phyloP scores from a whole-genome alignment of 495 filamentous ascomycete genomes.

The Hypomontagnella submonticulosa region DNA sequence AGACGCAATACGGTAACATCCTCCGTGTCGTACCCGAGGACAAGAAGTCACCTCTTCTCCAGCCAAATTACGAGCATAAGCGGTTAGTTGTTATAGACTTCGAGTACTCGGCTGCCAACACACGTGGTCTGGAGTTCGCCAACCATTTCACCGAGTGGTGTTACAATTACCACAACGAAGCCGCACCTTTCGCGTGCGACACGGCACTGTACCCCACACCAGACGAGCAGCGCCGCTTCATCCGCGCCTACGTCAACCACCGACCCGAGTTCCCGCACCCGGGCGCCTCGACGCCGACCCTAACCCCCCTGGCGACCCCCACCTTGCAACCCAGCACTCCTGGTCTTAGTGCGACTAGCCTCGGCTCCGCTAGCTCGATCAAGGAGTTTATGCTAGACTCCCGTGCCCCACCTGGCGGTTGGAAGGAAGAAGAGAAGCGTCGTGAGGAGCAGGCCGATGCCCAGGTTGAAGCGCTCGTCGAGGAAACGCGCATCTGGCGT shows the following conservation, averaged over 20 bases:
- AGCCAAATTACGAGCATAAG: slow-evolving; percentile 91
- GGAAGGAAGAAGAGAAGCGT: slow-evolving; percentile 68
- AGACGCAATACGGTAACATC: slow-evolving; percentile 99
- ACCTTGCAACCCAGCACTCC: slow-evolving; percentile 43
- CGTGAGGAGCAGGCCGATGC: slow-evolving; percentile 69
- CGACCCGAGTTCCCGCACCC: slow-evolving; percentile 65
- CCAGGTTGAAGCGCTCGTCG: slow-evolving; percentile 73
- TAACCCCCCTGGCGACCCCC: slow-evolving; percentile 55
- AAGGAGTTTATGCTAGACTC: slow-evolving; percentile 77
- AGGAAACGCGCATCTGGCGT: slow-evolving; percentile 86
- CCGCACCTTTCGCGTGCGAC: slow-evolving; percentile 71
- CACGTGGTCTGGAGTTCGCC: slow-evolving; percentile 89
- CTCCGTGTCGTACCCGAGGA: slow-evolving; percentile 85
- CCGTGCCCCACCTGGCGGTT: slow-evolving; percentile 66
- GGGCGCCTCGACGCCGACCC: slow-evolving; percentile 63
- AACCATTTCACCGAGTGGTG: slow-evolving; percentile 99
- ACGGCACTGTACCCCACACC: slow-evolving; percentile 76
- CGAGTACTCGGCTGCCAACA: slow-evolving; percentile 94
- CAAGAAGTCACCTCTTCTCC: slow-evolving; percentile 83
- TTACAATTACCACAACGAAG: slow-evolving; percentile 89
- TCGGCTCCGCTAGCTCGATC: slow-evolving; percentile 55
- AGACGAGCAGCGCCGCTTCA: slow-evolving; percentile 84
- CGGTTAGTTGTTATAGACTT: slow-evolving; percentile 98
- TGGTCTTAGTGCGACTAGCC: slow-evolving; percentile 40
- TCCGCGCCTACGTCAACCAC: slow-evolving; percentile 88